A percentile compares a stretch with the other conserved stretches of the same genome.
Evolutionary conservation across 352 stramenopile species (phyloP).

Genomic region (Phytophthora sojae): DNA sequence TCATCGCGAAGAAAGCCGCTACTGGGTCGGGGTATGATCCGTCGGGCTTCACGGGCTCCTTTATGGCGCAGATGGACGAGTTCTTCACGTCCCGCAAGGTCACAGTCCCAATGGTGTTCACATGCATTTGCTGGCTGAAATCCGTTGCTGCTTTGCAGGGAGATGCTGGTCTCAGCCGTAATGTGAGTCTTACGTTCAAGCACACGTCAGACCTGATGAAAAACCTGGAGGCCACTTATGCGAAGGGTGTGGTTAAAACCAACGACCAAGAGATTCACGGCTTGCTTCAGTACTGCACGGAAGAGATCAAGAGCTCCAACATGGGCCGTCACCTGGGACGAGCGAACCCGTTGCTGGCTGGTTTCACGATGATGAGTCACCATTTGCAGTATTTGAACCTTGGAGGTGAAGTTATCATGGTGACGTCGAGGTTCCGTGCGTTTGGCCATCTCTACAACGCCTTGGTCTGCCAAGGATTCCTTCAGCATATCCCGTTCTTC

Average conservation of each 20-base stretch:
- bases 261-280: slow-evolving; percentile 21
- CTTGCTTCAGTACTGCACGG: slow-evolving; percentile 5
- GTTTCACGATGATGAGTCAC: slow-evolving; percentile 36
- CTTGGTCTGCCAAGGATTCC: slow-evolving; percentile 28
- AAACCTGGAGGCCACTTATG: slow-evolving; percentile 22
- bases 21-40: slow-evolving; percentile 5
- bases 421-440: slow-evolving; percentile 31
- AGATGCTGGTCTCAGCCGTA: slow-evolving; percentile 20
- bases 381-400: slow-evolving; percentile 37
- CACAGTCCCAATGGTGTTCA: slow-evolving; percentile 37
- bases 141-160: slow-evolving; percentile 41
- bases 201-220: slow-evolving; percentile 28
- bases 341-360: slow-evolving; percentile 39
- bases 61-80: slow-evolving; percentile 28
- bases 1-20: slow-evolving; percentile 19
- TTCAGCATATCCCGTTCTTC: slow-evolving; percentile 35
- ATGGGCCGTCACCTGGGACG: slow-evolving; percentile 12
- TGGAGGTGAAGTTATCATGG: slow-evolving; percentile 25
- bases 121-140: slow-evolving; percentile 43
- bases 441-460: slow-evolving; percentile 50
- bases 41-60: slow-evolving; percentile 21
- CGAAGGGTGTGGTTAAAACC: slow-evolving; percentile 26
- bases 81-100: slow-evolving; percentile 33
- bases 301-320: slow-evolving; percentile 17
- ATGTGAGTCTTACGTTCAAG: slow-evolving; percentile 36